A percentile compares a stretch with the other conserved stretches of the same genome.
phyloP scores from a whole-genome alignment of 148 eudicot species.

The Nepenthes gracilis region DNA sequence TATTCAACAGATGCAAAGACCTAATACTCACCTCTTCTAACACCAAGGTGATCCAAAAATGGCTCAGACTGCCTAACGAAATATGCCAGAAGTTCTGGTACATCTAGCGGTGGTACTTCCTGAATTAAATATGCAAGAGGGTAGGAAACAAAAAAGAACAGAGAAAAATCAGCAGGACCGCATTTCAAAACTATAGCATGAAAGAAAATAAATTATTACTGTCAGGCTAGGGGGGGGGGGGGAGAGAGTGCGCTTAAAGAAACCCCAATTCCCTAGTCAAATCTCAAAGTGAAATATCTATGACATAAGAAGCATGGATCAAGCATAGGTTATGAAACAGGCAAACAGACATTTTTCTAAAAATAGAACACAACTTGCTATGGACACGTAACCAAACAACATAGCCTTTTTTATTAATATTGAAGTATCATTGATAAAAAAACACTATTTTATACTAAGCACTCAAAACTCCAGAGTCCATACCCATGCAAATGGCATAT shows the following conservation, averaged over 20 bases:
- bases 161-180: neutral
- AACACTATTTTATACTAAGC: too few species aligned
- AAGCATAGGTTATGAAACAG: too few species aligned
- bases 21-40: conserved; percentile 48
- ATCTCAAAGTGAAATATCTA: neutral
- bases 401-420: too few species aligned
- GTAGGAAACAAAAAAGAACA: neutral
- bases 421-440: too few species aligned
- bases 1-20: too few species aligned
- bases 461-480: too few species aligned
- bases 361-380: too few species aligned
- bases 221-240: neutral
- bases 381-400: too few species aligned
- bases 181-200: neutral
- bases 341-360: too few species aligned
- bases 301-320: too few species aligned
- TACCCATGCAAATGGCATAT: too few species aligned
- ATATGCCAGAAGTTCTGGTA: conserved; percentile 78
- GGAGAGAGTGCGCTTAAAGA: neutral
- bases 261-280: neutral
- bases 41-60: conserved; percentile 90
- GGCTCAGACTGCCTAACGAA: conserved; percentile 86
- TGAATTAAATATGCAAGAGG: conserved; percentile 13
- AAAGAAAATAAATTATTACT: too few species aligned
- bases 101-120: conserved; percentile 91